These are phyloP conservation scores for Voacanga thouarsii DNA, from an alignment of 257 asterid species.

Conservation along the genomic window DNA sequence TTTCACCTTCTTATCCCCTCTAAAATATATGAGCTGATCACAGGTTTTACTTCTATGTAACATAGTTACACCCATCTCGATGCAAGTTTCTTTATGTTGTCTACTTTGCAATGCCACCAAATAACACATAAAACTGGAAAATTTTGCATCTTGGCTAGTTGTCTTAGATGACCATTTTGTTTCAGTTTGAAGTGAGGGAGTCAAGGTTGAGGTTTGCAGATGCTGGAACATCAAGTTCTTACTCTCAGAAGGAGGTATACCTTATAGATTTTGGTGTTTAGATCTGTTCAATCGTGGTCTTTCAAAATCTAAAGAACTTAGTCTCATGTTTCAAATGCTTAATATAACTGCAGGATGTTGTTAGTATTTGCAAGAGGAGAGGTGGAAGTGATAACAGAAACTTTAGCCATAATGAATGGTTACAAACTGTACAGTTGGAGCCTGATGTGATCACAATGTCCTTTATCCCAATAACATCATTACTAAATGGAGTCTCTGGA, in stretches of 20 bases:
- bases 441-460: constrained; percentile 98
- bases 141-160: constrained; percentile 6
- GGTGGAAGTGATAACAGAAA: constrained; percentile 73
- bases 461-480: constrained; percentile 86
- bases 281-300: constrained; percentile 14
- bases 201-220: constrained; percentile 81
- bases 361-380: constrained; percentile 80
- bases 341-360: constrained; percentile 58
- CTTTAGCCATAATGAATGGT: constrained; percentile 80
- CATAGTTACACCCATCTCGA: no score
- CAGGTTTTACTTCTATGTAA: background rate
- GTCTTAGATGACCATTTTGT: constrained; percentile 14
- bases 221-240: constrained; percentile 71
- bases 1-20: background rate
- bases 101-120: background rate
- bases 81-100: background rate
- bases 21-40: background rate
- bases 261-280: constrained; percentile 13
- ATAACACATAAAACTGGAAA: background rate
- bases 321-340: constrained; percentile 26
- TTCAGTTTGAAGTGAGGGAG: constrained; percentile 62
- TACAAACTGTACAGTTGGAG: constrained; percentile 79
- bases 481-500: constrained; percentile 88
- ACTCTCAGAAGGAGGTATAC: constrained; percentile 84
- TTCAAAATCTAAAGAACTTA: constrained; percentile 17